Evolutionary conservation across 2,329 filamentous ascomycete genomes (phyloP).

Genomic region (Scedosporium minutisporum): DNA sequence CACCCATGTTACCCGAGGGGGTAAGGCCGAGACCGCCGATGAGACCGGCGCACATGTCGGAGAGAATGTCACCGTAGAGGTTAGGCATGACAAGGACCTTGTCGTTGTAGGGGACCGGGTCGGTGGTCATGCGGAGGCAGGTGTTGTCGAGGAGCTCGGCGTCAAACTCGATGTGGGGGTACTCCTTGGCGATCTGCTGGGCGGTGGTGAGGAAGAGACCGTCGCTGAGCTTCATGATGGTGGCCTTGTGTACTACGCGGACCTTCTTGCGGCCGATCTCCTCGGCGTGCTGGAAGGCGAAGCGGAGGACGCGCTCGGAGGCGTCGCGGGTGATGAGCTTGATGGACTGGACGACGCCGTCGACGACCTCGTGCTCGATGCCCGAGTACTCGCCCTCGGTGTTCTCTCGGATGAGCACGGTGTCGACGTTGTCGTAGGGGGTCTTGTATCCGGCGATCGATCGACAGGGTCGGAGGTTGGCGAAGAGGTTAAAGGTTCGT

Average conservation of each 20-base stretch:
- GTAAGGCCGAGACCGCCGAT: constrained; percentile 96
- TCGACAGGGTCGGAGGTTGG: constrained; percentile 95
- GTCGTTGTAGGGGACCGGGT: constrained; percentile 95
- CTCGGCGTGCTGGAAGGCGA: constrained; percentile 96
- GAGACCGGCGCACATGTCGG: constrained; percentile 97
- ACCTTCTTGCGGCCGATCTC: constrained; percentile 91
- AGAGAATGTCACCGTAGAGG: constrained; percentile 98
- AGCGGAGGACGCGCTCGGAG: constrained; percentile 89
- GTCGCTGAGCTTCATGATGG: constrained; percentile 99
- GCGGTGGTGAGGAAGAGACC: constrained; percentile 92
- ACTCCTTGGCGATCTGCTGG: constrained; percentile 83
- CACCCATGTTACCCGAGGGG: constrained; percentile 95
- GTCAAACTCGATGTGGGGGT: constrained; percentile 91
- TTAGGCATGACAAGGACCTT: constrained; percentile 98
- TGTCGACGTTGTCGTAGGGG: constrained; percentile 93
- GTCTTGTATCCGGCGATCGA: constrained; percentile 98
- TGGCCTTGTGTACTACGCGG: constrained; percentile 97
- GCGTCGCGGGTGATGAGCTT: constrained; percentile 97
- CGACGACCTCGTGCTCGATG: constrained; percentile 96
- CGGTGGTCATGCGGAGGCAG: constrained; percentile 96
- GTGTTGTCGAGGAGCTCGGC: constrained; percentile 98
- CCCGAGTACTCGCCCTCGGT: constrained; percentile 99
- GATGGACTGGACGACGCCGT: constrained; percentile 97
- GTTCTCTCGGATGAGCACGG: constrained; percentile 97
- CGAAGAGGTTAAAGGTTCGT: constrained; percentile 99